Base-by-base conservation (phyloP, 1,284 basidiomycete species). In the Waitea zeae region DNA sequence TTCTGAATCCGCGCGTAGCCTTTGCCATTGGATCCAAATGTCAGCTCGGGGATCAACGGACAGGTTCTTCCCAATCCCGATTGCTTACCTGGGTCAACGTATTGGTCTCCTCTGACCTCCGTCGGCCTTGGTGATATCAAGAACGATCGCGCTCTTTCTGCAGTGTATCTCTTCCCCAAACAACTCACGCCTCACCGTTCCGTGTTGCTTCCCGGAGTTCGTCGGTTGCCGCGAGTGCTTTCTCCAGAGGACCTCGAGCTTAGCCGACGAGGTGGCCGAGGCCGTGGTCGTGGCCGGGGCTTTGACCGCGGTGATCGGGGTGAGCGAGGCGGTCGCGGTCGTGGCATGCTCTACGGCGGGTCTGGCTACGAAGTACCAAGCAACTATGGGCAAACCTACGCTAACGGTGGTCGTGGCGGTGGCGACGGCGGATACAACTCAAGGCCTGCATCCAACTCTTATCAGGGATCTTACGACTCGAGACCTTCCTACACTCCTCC, bases 21-120 rank as follows among this genome's bases (percentile, higher is more conserved):
- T 38, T 58, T 70, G 38, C 53, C 65, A 0, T 63, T 98, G 36
- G 76, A 93, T 46, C 54, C 68, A 11, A 67, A 65, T 24, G 54
- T 75, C 11, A 86, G 78, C 45, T 70, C 70, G 39, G 88, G 90
- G 9, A 74, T 95, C 35, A 77, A 67, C 33, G 95, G 95, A 6
- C 66, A 63, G 28, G 70, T 89, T 30, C 59, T 86, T 17, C 72
- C 83, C 5, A 90, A 95, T 52, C 80, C 89, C 3, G 72, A 77
- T 35, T 95, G 83, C 48, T 71, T 98, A 4, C 95, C 95, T 3
- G 84, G 87, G 30, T 82, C 90, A 12, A 92, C 84, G 1, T 92
- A 86, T 52, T 74, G 80, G 47, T 77, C 74, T 20, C 92, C 90
- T 1, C 51, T 84, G 29, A 44, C 58, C 6, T 49, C 50, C n/a